These are phyloP conservation scores for Coprinopsis strossmayeri DNA, from an alignment of 768 basidiomycete species.

Conservation along the genomic window DNA sequence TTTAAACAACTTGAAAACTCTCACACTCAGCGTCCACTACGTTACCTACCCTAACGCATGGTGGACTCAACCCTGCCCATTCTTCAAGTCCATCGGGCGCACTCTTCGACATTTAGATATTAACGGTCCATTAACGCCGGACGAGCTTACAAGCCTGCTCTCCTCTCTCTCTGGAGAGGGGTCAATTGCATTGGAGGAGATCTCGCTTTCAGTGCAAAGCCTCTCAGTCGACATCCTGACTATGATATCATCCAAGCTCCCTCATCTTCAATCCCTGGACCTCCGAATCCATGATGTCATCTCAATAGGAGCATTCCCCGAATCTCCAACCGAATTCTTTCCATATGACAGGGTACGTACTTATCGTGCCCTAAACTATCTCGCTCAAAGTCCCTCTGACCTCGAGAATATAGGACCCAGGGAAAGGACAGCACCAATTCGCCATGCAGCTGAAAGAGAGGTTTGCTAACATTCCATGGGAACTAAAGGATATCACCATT, in stretches of 20 bases:
- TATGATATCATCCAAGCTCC: neutral
- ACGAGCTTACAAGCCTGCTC: neutral
- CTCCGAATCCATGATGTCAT: slow-evolving; percentile 6
- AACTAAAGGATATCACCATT: slow-evolving; percentile 12
- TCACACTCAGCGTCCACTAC: slow-evolving; percentile 7
- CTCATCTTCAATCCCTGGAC: neutral
- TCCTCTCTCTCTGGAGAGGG: neutral
- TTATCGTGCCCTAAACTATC: neutral
- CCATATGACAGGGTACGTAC: slow-evolving; percentile 2
- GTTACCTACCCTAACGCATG: slow-evolving; percentile 4
- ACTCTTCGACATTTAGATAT: slow-evolving; percentile 1
- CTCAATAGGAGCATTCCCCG: neutral
- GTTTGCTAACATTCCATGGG: slow-evolving; percentile 6
- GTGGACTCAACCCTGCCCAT: slow-evolving; percentile 6
- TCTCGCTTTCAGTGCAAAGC: slow-evolving; percentile 1
- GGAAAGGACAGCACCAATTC: slow-evolving; percentile 4
- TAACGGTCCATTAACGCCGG: neutral
- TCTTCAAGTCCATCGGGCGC: slow-evolving; percentile 1
- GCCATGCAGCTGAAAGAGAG: neutral
- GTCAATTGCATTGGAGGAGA: neutral
- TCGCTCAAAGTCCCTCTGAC: neutral
- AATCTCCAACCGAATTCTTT: slow-evolving; percentile 13
- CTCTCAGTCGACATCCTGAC: slow-evolving; percentile 1
- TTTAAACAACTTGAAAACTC: slow-evolving; percentile 5
- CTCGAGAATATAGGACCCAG: neutral